phyloP scores from a whole-genome alignment of 176 grass and related monocot genomes.

The Bolboschoenus planiculmis region DNA sequence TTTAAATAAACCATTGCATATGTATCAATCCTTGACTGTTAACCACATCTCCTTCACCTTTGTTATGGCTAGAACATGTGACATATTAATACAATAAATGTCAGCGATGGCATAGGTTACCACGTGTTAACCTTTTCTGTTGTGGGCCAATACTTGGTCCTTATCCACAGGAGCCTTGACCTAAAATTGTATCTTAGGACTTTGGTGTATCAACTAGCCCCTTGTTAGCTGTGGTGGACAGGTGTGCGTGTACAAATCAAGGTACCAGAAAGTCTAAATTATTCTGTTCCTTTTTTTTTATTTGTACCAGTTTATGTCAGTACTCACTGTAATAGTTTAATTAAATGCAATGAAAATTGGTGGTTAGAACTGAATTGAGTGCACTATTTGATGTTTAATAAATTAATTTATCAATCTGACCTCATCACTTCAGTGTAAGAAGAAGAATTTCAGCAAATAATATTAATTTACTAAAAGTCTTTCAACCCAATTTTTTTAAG shows the following conservation, averaged over 20 bases:
- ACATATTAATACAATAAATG: neutral
- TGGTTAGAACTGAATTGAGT: neutral
- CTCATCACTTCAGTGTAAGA: neutral
- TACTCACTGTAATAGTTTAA: neutral
- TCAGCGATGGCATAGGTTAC: neutral
- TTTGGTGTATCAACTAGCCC: neutral
- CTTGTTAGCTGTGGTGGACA: conserved; percentile 7
- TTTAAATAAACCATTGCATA: neutral
- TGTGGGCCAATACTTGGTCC: conserved; percentile 11
- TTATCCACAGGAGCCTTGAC: neutral
- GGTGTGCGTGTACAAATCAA: neutral
- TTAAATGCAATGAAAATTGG: neutral
- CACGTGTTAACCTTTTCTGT: neutral
- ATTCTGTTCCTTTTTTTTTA: neutral
- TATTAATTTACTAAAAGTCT: neutral
- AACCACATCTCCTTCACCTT: neutral
- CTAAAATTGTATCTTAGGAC: neutral
- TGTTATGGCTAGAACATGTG: neutral
- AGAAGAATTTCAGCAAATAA: neutral
- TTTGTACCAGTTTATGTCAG: neutral
- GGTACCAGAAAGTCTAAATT: neutral
- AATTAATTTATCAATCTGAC: neutral
- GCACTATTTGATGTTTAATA: neutral
- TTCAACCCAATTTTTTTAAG: neutral
- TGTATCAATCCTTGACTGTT: neutral